Conservation (phyloP, 495 filamentous ascomycete genomes). For the Glonium stellatum region DNA sequence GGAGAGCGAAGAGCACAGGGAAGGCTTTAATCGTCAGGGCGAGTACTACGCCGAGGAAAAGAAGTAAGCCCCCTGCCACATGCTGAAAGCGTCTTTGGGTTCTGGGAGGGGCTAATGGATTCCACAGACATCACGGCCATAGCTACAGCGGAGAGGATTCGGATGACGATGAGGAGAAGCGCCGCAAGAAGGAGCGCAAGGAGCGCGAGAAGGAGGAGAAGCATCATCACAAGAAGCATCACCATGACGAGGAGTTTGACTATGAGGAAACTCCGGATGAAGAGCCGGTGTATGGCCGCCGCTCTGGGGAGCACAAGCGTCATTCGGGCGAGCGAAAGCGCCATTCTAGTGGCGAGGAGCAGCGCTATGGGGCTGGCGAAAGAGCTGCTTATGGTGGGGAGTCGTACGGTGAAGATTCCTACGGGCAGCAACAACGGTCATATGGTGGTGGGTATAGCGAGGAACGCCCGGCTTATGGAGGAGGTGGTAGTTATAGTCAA, state of each 20-base stretch:
- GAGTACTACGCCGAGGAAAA: conserved; percentile 28
- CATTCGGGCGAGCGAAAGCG: neutral
- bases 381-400: too few relatives aligned
- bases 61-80: conserved; percentile 13
- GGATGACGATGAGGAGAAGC: conserved; percentile 2
- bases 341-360: neutral
- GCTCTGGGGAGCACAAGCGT: neutral
- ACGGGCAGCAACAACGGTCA: too few relatives aligned
- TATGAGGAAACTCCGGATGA: neutral
- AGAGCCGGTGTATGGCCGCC: neutral
- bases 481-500: neutral
- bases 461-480: neutral
- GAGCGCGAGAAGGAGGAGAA: neutral
- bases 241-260: neutral
- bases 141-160: neutral
- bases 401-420: too few relatives aligned
- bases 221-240: neutral
- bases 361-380: neutral
- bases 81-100: neutral
- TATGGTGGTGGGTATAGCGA: neutral
- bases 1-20: conserved; percentile 21
- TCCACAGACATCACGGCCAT: neutral
- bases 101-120: neutral
- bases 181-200: conserved; percentile 2
- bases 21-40: conserved; percentile 25